A percentile compares a stretch with the other conserved stretches of the same genome.
Evolutionary conservation across 129 eudicot species (phyloP).

Genomic region (Pseudognaphalium luteoalbum): DNA sequence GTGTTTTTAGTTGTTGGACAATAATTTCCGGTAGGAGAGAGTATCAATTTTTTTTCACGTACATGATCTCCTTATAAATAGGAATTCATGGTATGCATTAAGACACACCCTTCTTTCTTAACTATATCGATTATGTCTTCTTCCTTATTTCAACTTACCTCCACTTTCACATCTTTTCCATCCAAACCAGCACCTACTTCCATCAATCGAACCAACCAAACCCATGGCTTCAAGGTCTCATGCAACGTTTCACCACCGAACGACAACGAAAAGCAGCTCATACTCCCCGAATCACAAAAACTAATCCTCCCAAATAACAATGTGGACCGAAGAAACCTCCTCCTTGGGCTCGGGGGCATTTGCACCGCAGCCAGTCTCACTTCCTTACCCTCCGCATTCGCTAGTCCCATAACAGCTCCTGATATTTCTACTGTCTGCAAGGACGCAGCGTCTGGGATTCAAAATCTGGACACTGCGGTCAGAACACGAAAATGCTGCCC

Average conservation of each 20-base stretch:
- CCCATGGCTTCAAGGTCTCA: constrained; percentile 20
- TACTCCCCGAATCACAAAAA: constrained; percentile 25
- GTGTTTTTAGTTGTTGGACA: too few species aligned
- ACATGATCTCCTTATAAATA: not conserved
- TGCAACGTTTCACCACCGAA: constrained; percentile 17
- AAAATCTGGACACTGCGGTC: too few species aligned
- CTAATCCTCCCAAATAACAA: constrained; percentile 11
- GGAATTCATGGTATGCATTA: not conserved
- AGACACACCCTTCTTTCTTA: not conserved
- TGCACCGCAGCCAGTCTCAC: constrained; percentile 9
- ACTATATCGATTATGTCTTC: not conserved
- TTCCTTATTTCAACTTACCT: not conserved
- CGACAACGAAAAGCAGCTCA: constrained; percentile 5
- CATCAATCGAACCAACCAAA: not conserved
- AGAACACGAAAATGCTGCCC: too few species aligned
- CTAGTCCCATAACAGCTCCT: constrained; percentile 22
- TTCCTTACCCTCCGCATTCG: constrained; percentile 7
- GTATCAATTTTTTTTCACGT: too few species aligned
- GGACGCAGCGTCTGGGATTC: too few species aligned
- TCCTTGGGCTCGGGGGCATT: too few species aligned
- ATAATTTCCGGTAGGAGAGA: too few species aligned
- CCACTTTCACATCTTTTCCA: not conserved
- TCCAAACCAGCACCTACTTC: not conserved
- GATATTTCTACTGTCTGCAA: too few species aligned
- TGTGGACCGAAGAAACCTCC: not conserved